Conservation (phyloP, 2,329 filamentous ascomycete species). For the Botrytis paeoniae region DNA sequence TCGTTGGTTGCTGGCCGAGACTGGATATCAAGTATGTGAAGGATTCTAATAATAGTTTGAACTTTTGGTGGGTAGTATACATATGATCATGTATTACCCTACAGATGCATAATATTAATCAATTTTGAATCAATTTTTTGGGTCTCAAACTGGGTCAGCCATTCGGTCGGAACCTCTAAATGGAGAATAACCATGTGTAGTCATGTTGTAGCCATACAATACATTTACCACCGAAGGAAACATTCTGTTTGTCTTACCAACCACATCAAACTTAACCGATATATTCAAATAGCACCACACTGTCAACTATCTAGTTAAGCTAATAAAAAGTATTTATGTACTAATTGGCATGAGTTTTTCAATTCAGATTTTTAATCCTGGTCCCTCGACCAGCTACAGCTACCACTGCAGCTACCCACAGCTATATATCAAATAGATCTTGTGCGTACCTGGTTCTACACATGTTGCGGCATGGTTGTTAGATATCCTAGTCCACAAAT, state of each 20-base stretch:
- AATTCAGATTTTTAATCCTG: neutral
- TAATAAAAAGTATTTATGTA: neutral
- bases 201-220: neutral
- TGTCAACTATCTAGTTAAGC: neutral
- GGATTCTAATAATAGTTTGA: slow-evolving; percentile 8
- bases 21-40: neutral
- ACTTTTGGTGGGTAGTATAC: neutral
- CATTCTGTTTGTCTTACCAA: neutral
- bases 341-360: neutral
- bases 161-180: slow-evolving; percentile 8
- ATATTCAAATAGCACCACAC: neutral
- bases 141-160: slow-evolving; percentile 16
- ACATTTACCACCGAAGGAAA: neutral
- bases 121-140: neutral
- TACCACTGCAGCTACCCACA: neutral
- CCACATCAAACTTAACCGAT: neutral
- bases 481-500: neutral
- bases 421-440: neutral
- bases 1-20: neutral
- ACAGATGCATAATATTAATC: slow-evolving; percentile 3
- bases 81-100: neutral
- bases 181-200: slow-evolving; percentile 1
- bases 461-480: neutral
- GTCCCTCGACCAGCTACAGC: neutral
- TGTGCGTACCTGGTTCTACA: neutral